A percentile compares a stretch with the other conserved stretches of the same genome.
Evolutionary conservation across 345 rosid genomes (phyloP).

Genomic region (Chamaenerion angustifolium): DNA sequence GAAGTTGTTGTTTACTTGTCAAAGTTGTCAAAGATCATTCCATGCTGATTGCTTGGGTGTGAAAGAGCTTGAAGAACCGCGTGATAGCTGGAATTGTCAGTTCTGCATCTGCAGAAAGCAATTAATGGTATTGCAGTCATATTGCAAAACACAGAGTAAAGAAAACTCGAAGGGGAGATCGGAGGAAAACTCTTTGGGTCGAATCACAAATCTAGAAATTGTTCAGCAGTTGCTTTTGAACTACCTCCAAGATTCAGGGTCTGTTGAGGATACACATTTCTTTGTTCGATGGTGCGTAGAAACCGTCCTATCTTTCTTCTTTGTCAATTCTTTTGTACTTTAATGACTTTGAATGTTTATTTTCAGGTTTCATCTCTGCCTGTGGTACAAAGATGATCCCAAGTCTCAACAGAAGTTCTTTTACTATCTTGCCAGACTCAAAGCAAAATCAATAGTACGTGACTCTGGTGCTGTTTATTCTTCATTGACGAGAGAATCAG

Average conservation of each 20-base stretch:
- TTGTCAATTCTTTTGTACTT: constrained; percentile 6
- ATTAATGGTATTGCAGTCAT: constrained; percentile 74
- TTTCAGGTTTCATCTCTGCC: constrained; percentile 85
- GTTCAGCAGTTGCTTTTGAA: constrained; percentile 82
- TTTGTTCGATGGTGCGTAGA: constrained; percentile 75
- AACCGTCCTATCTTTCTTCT: constrained; percentile 7
- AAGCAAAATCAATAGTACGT: constrained; percentile 70
- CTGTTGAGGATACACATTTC: constrained; percentile 64
- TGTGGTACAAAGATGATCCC: constrained; percentile 90
- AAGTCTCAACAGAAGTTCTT: constrained; percentile 52
- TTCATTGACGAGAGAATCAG: constrained; percentile 48
- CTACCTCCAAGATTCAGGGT: constrained; percentile 75
- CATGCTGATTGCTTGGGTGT: constrained; percentile 89
- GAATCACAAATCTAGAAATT: constrained; percentile 50
- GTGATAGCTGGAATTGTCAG: constrained; percentile 66
- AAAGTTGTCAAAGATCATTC: constrained; percentile 63
- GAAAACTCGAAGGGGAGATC: constrained; percentile 23
- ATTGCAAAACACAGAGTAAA: constrained; percentile 45
- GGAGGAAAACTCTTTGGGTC: constrained; percentile 25
- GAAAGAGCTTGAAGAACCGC: constrained; percentile 62
- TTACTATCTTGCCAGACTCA: constrained; percentile 66
- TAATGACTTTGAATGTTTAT: constrained; percentile 12
- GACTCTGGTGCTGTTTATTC: constrained; percentile 53
- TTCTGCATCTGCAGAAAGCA: constrained; percentile 71
- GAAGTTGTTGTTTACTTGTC: constrained; percentile 47